Evolutionary conservation across 345 rosid species (phyloP).

Genomic region (Salix koriyanagi): DNA sequence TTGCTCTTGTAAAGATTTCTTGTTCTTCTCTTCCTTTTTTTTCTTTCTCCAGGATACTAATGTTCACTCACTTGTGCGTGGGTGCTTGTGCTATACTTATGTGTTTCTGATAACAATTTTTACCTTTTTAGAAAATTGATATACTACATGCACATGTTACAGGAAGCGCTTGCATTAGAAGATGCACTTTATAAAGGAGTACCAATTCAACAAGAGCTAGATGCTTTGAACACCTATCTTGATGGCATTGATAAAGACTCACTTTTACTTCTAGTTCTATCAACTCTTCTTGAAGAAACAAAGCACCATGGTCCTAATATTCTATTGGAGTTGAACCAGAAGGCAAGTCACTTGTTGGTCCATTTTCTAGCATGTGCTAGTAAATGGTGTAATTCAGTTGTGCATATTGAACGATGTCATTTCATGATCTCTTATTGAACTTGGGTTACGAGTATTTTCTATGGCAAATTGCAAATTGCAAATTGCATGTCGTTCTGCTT

Average conservation of each 20-base stretch:
- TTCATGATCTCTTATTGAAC: neutral
- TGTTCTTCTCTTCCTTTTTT: slow-evolving; percentile 4
- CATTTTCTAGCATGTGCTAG: neutral
- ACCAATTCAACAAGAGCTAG: slow-evolving; percentile 78
- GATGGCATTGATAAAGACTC: slow-evolving; percentile 72
- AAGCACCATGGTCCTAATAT: slow-evolving; percentile 67
- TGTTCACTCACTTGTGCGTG: neutral
- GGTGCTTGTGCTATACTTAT: neutral
- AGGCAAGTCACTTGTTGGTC: slow-evolving; percentile 39
- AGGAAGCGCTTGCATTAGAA: slow-evolving; percentile 90
- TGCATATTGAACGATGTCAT: neutral
- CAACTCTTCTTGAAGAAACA: slow-evolving; percentile 90
- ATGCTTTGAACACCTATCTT: slow-evolving; percentile 50
- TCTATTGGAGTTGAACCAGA: slow-evolving; percentile 63
- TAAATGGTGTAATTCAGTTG: neutral
- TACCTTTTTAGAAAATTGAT: slow-evolving; percentile 15
- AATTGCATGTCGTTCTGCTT: neutral
- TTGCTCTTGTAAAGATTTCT: slow-evolving; percentile 62
- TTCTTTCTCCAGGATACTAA: neutral
- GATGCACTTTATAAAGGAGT: slow-evolving; percentile 86
- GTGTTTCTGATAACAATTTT: neutral
- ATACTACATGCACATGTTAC: slow-evolving; percentile 14
- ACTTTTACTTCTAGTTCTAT: slow-evolving; percentile 64
- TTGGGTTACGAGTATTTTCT: neutral
- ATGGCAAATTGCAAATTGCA: neutral